These are phyloP conservation scores for Paracamarosporium sp. DNA, from an alignment of 2,329 filamentous ascomycete genomes.

Conservation along the genomic window DNA sequence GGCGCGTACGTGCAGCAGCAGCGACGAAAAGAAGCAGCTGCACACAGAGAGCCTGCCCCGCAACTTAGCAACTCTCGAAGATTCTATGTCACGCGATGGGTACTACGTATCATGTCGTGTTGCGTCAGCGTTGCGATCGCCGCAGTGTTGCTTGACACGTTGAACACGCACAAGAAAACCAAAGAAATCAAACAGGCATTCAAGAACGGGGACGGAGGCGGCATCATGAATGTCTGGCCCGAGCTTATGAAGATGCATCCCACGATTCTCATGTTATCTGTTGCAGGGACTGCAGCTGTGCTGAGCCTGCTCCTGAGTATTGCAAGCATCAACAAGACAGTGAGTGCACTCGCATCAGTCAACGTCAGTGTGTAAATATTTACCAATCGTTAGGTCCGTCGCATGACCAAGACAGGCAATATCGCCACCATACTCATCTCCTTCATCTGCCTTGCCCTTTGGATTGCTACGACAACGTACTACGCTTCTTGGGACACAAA, in stretches of 20 bases:
- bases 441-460: slow-evolving; percentile 18
- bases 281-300: slow-evolving; percentile 16
- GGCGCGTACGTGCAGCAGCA: neutral
- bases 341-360: slow-evolving; percentile 7
- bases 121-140: slow-evolving; percentile 15
- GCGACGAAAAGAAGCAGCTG: neutral
- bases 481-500: slow-evolving; percentile 27
- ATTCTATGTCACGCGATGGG: slow-evolving; percentile 19
- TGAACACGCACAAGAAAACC: slow-evolving; percentile 16
- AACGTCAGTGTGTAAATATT: neutral
- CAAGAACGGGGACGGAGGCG: slow-evolving; percentile 17
- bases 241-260: slow-evolving; percentile 22
- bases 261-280: slow-evolving; percentile 18
- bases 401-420: slow-evolving; percentile 26
- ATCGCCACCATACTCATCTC: slow-evolving; percentile 23
- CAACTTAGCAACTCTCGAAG: slow-evolving; percentile 11
- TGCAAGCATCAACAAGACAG: slow-evolving; percentile 24
- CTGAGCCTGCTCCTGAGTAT: slow-evolving; percentile 20
- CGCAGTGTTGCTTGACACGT: slow-evolving; percentile 15
- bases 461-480: slow-evolving; percentile 23
- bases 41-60: neutral
- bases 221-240: slow-evolving; percentile 25
- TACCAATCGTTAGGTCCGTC: slow-evolving; percentile 15
- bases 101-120: slow-evolving; percentile 19
- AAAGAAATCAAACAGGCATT: slow-evolving; percentile 19